Percentiles rank a stretch among this genome's conserved stretches.
phyloP scores from a whole-genome alignment of 177 flowering plant species.

The Vitis hybrid region DNA sequence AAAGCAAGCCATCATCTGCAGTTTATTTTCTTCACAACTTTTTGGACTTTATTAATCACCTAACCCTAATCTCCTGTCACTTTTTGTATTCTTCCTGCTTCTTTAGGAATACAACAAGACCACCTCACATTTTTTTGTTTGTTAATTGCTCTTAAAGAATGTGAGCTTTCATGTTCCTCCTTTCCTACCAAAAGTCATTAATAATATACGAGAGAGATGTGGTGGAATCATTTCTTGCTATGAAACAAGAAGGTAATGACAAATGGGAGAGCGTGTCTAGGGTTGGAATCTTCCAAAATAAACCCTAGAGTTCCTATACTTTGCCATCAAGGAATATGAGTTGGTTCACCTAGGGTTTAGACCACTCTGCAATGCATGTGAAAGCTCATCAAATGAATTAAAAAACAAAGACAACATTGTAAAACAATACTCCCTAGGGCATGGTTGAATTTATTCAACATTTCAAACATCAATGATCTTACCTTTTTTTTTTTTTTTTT shows the following conservation, averaged over 20 bases:
- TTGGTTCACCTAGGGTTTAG: background rate
- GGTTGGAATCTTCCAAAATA: conserved; percentile 8
- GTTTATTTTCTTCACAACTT: background rate
- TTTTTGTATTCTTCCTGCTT: background rate
- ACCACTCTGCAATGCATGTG: background rate
- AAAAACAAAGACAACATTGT: too few species aligned
- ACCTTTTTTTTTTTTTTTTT: background rate
- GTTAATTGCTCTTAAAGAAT: background rate
- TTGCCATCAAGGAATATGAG: background rate
- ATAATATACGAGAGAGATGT: background rate
- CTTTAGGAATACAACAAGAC: background rate
- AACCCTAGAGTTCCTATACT: conserved; percentile 1
- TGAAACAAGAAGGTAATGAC: conserved; percentile 8
- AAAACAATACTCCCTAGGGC: background rate
- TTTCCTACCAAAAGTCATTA: background rate
- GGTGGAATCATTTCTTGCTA: conserved; percentile 13
- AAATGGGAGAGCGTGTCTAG: background rate
- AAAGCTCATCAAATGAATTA: background rate
- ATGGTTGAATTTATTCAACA: background rate
- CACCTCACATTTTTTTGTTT: background rate
- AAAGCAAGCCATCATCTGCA: background rate
- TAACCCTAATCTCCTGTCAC: background rate
- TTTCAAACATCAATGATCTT: background rate
- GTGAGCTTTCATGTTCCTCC: background rate
- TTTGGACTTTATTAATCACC: background rate